phyloP scores from a whole-genome alignment of 805 yeast genomes.

The Suhomyces xylopsoci region DNA sequence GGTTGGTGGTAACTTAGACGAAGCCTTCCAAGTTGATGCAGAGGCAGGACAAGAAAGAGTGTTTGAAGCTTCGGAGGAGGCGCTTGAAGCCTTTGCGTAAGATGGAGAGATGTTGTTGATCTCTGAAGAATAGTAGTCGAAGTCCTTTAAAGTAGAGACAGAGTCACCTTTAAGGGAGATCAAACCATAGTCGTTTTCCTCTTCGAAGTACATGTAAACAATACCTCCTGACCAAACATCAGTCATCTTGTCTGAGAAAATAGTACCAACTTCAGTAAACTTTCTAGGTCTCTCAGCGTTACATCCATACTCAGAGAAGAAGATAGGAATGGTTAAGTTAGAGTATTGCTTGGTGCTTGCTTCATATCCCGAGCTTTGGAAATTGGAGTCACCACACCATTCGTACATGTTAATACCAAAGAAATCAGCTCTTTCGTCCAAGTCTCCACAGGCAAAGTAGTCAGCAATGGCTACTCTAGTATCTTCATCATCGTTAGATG shows the following conservation, averaged over 20 bases:
- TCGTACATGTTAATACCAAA: slow-evolving; percentile 86
- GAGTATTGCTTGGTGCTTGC: slow-evolving; percentile 69
- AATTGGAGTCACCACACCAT: slow-evolving; percentile 75
- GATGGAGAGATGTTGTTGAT: slow-evolving; percentile 37
- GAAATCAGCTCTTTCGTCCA: slow-evolving; percentile 65
- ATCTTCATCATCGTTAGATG: slow-evolving; percentile 83
- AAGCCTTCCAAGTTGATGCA: slow-evolving; percentile 58
- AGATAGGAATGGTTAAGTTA: slow-evolving; percentile 73
- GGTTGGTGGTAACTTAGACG: slow-evolving; percentile 72
- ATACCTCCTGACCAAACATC: slow-evolving; percentile 94
- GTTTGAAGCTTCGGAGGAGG: slow-evolving; percentile 22
- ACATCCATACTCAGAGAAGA: slow-evolving; percentile 90
- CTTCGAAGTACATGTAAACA: slow-evolving; percentile 88
- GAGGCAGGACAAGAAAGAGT: slow-evolving; percentile 61
- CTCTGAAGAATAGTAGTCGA: slow-evolving; percentile 31
- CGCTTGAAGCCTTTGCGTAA: slow-evolving; percentile 38
- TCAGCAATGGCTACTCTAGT: slow-evolving; percentile 78
- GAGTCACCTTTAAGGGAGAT: slow-evolving; percentile 45
- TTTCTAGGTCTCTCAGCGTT: slow-evolving; percentile 69
- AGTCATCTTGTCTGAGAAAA: slow-evolving; percentile 71
- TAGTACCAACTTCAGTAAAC: slow-evolving; percentile 70
- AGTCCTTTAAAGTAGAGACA: slow-evolving; percentile 20
- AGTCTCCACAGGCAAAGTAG: slow-evolving; percentile 80
- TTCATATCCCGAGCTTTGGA: slow-evolving; percentile 60
- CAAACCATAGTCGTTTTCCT: slow-evolving; percentile 77